Base-by-base conservation (phyloP, 352 stramenopile genomes). In the Phytophthora constricta region DNA sequence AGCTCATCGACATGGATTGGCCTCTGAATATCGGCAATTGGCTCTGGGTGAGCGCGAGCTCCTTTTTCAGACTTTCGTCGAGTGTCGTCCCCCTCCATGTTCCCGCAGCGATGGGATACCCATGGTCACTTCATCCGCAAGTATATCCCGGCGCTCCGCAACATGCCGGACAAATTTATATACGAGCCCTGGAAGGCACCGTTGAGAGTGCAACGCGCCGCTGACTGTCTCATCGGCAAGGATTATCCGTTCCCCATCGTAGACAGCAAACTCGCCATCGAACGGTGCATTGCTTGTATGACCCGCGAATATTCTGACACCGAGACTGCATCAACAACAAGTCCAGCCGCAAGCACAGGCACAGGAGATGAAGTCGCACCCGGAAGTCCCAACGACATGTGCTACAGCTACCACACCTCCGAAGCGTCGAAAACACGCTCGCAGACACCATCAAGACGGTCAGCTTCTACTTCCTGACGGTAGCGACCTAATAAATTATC, bases 1-100 rank as follows among this genome's bases (percentile, higher is more conserved):
- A 97, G 31, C 82, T 99, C 2, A 79, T 99, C 33, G 97, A 99
- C 74, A 77, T 97, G 22, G 97, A 99, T 70, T 99, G 96, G 86
- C 70, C 87, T 2, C 68, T 99, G n/a, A 99, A 99, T 79, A 90
- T 97, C 58, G 97, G 97, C 76, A 99, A 99, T 68, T 99, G 97
- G 97, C 84, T 98, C 46, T 98, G 97, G 96, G 87, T 99, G 2
- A 96, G 82, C 33, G 96, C 92, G 42, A 97, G 87, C 49, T 92
- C 86, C 51, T 98, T 98, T 72, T 99, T 92, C 97, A 49, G 95
- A 99, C 68, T 99, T 98, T 71, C 97, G 97, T 71, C 82, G 92
- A 25, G 96, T 98, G 68, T 98, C 98, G 64, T 97, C 83, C 45
- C 96, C 96, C 7, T 87, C 92, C 26, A 76, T 87, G 23, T 98